Base-by-base conservation (phyloP, 257 asterid genomes). In the Gynochthodes officinalis region DNA sequence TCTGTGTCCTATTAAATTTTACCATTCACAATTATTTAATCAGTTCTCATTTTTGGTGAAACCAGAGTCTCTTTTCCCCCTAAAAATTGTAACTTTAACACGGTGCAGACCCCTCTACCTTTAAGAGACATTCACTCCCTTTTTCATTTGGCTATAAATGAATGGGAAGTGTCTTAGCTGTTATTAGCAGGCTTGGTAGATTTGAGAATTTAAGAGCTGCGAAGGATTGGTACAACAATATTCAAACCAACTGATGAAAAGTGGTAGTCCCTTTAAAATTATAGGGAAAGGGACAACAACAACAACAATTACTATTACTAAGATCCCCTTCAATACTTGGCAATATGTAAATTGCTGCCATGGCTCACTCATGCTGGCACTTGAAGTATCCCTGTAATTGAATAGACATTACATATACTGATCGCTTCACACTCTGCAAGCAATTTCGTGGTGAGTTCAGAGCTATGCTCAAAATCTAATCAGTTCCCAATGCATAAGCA, bases 191-290 rank as follows among this genome's bases (percentile, higher is more conserved):
- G 57, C 16, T n/a, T 39, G 67, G 80, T 76, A 76, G 76, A 40
- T 76, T 70, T 64, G 48, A 53, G 71, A 69, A 70, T 76, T 76
- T 49, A 76, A 76, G 72, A 62, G 61, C 67, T 32, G 52, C 12
- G 52, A 62, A n/a, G 37, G 13, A 62, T 50, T 32, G 69, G 50
- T 73, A 35, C 35, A 6, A 19, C 28, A 30, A 48, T n/a, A 52
- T 14, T 19, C 46, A 50, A 44, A 49, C 43, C 64, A 52, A n/a
- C 63, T 40, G 57, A 69, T 52, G 58, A 12, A 64, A 1, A 46
- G 18, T 5, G 16, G 23, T 32, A 40, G 66, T 30, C 42, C 44
- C 19, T 27, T 16, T 14, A 25, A 35, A 21, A 30, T 72, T 48
- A 28, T 33, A 21, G 58, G 62, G 73, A 69, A n/a, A 32, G n/a